Evolutionary conservation across 2,329 filamentous ascomycete genomes (phyloP), one percentile per base, ranked within the genome.

Genomic region (Exutisphaerella laricina): DNA sequence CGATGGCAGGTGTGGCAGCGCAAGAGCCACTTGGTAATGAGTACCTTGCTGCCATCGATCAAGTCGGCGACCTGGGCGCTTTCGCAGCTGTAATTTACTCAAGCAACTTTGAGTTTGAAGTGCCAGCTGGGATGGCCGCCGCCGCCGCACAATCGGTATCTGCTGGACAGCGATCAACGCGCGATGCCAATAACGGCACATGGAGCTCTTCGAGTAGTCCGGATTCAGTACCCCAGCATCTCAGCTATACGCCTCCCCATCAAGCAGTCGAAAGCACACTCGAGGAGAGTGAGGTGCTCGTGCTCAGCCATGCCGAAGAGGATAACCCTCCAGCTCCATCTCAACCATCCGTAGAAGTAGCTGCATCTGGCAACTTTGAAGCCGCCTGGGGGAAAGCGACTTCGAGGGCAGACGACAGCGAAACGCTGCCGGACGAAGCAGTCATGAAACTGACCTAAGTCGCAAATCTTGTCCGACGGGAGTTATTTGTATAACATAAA

Each of bases 51-150:
- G 79, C 81, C 28, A 87, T 94, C 74, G 87, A 94, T 66, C 66
- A 74, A 40, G 84, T 89, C 28, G 73, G 76, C 20, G 85, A 89
- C 48, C 72, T 94, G 7, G 84, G 89, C 62, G 85, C 84, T 0
- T 94, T 94, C 62, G 84, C 87, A 1, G 87, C 88, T 1, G 84
- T 94, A 1, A 86, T 94, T 28, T 94, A 92, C 65, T 86, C 82
- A 38, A 89, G 84, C 61, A 92, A 94, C 63, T 92, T 77, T 52
- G 75, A 77, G 49, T 70, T 70, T 48, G 73, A 74, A 60, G 62
- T 65, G 6, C 65, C 64, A 0, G 68, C 70, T 18, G 46, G 33
- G 4, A 22, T 35, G 33, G 33, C 21, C 7, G 23, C 33, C 7
- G 20, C 33, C 4, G 33, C 33, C 8, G 18, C 33, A 5, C n/a